Evolutionary conservation across 164 flowering plant species (phyloP).

Genomic region (Dillenia suffruticosa): DNA sequence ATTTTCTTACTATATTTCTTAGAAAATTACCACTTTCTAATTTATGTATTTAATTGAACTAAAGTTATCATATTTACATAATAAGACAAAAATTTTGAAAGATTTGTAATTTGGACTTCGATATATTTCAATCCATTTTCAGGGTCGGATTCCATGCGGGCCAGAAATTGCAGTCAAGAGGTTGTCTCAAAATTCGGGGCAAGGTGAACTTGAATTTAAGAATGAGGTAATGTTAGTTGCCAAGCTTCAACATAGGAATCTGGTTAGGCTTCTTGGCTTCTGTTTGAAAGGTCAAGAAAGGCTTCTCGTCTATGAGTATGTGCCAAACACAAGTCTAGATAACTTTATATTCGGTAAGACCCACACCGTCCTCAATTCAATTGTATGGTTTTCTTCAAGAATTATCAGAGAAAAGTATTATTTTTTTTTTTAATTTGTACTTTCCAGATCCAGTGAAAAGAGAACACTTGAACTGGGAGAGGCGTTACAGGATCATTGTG

Average conservation of each 20-base stretch:
- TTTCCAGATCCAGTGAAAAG: constrained; percentile 4
- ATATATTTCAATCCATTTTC: not conserved
- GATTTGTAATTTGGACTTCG: not conserved
- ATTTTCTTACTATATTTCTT: too few relatives aligned
- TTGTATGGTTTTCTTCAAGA: not conserved
- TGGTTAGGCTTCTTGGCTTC: constrained; percentile 14
- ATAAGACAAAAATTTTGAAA: too few relatives aligned
- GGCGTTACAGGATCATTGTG: constrained; percentile 20
- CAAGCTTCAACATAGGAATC: constrained; percentile 13
- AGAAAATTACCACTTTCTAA: too few relatives aligned
- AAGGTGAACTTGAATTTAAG: constrained; percentile 9
- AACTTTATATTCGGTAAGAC: constrained; percentile 9
- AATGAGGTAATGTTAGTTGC: constrained; percentile 9
- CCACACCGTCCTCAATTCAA: not conserved
- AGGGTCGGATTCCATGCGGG: constrained; percentile 26
- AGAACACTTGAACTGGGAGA: constrained; percentile 25
- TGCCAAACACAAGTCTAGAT: constrained; percentile 21
- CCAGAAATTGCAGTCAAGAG: constrained; percentile 12
- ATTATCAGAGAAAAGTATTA: not conserved
- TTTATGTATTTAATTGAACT: too few relatives aligned
- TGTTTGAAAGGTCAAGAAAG: constrained; percentile 10
- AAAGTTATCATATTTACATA: too few relatives aligned
- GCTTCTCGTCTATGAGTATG: constrained; percentile 13
- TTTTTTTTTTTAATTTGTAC: not conserved
- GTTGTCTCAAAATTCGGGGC: constrained; percentile 6